These are phyloP conservation scores for Akanthomyces lecanii DNA, from an alignment of 2,329 filamentous ascomycete genomes.

Conservation along the genomic window DNA sequence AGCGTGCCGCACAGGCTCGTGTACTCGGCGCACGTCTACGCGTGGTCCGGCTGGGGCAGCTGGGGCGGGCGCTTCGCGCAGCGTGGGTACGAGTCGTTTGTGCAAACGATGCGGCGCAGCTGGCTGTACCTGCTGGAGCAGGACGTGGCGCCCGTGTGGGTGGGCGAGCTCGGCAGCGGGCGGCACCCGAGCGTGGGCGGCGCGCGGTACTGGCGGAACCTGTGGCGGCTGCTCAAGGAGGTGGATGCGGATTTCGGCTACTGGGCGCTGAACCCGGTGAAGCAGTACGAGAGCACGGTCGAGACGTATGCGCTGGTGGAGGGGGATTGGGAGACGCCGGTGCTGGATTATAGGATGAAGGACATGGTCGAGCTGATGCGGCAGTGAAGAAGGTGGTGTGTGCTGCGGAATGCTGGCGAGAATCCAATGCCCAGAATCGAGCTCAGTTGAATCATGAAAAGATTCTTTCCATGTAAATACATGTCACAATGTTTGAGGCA, in stretches of 20 bases:
- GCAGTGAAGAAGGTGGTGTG: not conserved
- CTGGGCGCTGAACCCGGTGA: conserved; percentile 65
- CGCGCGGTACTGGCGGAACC: conserved; percentile 61
- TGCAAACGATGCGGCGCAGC: conserved; percentile 56
- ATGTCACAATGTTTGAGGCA: no score
- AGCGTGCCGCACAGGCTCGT: conserved; percentile 54
- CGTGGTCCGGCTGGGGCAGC: conserved; percentile 67
- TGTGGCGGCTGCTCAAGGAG: conserved; percentile 54
- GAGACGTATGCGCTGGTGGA: conserved; percentile 60
- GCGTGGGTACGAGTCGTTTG: conserved; percentile 59
- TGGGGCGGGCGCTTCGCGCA: conserved; percentile 55
- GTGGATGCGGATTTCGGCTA: conserved; percentile 64
- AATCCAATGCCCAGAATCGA: no score
- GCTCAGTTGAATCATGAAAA: no score
- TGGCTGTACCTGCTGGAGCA: conserved; percentile 59
- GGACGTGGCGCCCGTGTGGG: conserved; percentile 55
- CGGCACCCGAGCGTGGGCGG: conserved; percentile 50
- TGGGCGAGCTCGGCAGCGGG: conserved; percentile 63
- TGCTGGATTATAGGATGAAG: conserved; percentile 59
- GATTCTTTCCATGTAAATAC: not conserved
- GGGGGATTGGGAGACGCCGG: conserved; percentile 61
- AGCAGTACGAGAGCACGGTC: conserved; percentile 51
- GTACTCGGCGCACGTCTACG: conserved; percentile 65
- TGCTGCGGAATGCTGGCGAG: no score
- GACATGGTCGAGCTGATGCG: conserved; percentile 55